Evolutionary conservation across 1,139 yeast species (phyloP), one percentile per base, ranked within the genome.

Genomic region (Suhomyces anneliseae): DNA sequence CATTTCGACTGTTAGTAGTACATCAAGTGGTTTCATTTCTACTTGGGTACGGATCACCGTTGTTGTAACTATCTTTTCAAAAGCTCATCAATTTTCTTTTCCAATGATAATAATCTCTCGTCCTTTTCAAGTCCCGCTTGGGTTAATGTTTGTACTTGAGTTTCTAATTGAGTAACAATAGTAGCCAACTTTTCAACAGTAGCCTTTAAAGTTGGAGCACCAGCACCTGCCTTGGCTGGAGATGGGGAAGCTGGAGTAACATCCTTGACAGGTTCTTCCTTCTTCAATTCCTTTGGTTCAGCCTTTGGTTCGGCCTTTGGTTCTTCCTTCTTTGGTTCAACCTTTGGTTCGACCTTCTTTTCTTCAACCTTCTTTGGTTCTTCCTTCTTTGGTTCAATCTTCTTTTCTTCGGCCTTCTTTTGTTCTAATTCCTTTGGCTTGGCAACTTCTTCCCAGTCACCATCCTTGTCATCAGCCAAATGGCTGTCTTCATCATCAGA

Each of bases 161-260:
- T 50, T 59, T 86, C 89, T 45, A 87, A 71, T 39, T 74, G 71
- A 10, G 70, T 69, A 9, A 85, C 89, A 33, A 87, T 66, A 1
- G 67, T 51, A 4, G 86, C 80, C 47, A 87, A 72, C 53, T 78
- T 83, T 53, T 85, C 92, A 32, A 87, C 83, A 1, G 89, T 82
- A 7, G 81, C 85, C 56, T 84, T 84, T 53, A 87, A 71, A 1
- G 90, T 86, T 34, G 85, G 74, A n/a, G 79, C 76, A 24, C 72
- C 70, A 7, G 61, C 55, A 29, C 75, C 69, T 48, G 72, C 70
- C 9, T 66, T 51, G 11, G 66, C 46, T 11, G 60, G 52, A 19
- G 64, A 41, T 5, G 57, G 36, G 11, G 58, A 36, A 2, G 53
- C 45, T 2, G 60, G 36, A 40, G 50, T 50, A 19, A 46, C 43